Base-by-base conservation (phyloP, 495 filamentous ascomycete species). In the Usnea hakonensis region DNA sequence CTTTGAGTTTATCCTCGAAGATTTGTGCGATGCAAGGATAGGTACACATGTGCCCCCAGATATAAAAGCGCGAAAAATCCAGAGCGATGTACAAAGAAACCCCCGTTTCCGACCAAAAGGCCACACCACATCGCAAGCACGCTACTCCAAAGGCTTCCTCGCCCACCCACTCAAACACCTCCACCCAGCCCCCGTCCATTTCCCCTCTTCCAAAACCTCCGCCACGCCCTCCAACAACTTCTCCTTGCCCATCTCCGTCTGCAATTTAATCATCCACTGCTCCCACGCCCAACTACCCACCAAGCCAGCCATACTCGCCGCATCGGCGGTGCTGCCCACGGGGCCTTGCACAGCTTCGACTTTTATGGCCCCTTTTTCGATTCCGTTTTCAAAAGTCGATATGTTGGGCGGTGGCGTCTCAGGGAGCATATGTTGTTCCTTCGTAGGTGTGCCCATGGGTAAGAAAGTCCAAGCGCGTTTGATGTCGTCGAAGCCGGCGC, bases 211-310 rank as follows among this genome's bases (percentile, higher is more conserved):
- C 65, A 97, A 77, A 11, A 96, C 83, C 62, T 81, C 81, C 16
- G 87, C 87, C 43, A 97, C 84, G 10, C 87, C 88, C 63, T 92
- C 88, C 62, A 96, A 80, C 41, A 89, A 76, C 16, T 81, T 78
- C 38, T 84, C 84, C 14, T 83, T 82, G 8, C 87, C 88, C 79
- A 89, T 91, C 77, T 96, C 92, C 71, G 85, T 80, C 72, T 92
- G 87, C 68, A 92, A 76, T 74, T 88, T 90, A 64, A 97, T 70
- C 73, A 97, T 81, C 94, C 94, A 97, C 73, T 89, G 88, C 81
- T 97, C 94, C 93, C 93, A 98, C 67, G 86, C 83, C 90, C 93
- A 95, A 32, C 86, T 84, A 16, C 91, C 94, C 6, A 95, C 83
- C 21, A 97, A 69, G 8, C 91, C 91, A 1, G 90, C 86, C 55